Percentiles rank a stretch among this genome's conserved stretches.
Evolutionary conservation across 352 stramenopile genomes (phyloP).

Genomic region (Phytophthora crassamura): DNA sequence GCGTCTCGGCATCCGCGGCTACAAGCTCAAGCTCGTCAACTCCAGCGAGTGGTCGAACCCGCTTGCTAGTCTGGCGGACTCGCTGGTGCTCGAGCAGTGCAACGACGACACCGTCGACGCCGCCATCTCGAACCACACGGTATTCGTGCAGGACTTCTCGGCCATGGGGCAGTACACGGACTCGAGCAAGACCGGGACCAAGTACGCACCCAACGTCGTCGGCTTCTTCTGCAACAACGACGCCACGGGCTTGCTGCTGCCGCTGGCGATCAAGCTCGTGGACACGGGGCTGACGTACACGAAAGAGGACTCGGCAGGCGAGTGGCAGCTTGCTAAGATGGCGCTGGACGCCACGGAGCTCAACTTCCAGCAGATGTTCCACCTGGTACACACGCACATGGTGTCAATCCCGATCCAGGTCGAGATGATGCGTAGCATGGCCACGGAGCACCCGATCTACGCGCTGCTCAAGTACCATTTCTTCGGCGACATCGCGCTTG

Average conservation of each 20-base stretch:
- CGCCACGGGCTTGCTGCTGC: constrained; percentile 22
- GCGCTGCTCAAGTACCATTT: constrained; percentile 50
- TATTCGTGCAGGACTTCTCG: constrained; percentile 42
- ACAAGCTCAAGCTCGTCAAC: constrained; percentile 39
- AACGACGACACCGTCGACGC: constrained; percentile 18
- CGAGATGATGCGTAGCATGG: constrained; percentile 51
- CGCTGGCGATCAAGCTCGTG: constrained; percentile 40
- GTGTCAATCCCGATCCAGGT: constrained; percentile 48
- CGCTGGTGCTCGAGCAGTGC: constrained; percentile 27
- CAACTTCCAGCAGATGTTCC: constrained; percentile 38
- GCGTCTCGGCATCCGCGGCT: constrained; percentile 37
- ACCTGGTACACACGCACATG: constrained; percentile 39
- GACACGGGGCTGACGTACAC: constrained; percentile 40
- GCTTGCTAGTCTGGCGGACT: constrained; percentile 19
- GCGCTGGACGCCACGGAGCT: constrained; percentile 41
- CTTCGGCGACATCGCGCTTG: constrained; percentile 39
- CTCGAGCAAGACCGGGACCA: constrained; percentile 21
- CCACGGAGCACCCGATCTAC: constrained; percentile 40
- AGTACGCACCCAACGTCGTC: constrained; percentile 41
- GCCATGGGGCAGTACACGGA: constrained; percentile 31
- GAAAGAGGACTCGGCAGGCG: constrained; percentile 28
- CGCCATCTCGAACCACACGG: constrained; percentile 20
- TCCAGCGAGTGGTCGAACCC: constrained; percentile 19
- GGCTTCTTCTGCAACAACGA: constrained; percentile 49
- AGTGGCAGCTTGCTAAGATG: constrained; percentile 54